Evolutionary conservation across 2,329 filamentous ascomycete species (phyloP).

Genomic region (Penicillium italicum): DNA sequence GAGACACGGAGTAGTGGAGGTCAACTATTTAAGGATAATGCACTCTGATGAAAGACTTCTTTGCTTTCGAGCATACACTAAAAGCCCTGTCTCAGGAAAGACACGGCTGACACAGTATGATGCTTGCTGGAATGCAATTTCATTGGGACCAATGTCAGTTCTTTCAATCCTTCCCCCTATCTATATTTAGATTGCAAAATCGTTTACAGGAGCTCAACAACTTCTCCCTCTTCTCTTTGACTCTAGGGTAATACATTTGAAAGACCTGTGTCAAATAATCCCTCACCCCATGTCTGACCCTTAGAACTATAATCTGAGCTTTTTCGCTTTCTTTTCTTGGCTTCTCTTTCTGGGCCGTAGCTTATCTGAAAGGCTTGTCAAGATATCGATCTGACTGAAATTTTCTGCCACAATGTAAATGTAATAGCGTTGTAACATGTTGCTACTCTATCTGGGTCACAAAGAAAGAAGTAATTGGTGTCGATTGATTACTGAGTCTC

Average conservation of each 20-base stretch:
- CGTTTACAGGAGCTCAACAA: too few relatives aligned
- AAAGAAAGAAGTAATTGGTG: too few relatives aligned
- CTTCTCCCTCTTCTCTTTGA: not conserved
- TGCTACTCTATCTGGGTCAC: not conserved
- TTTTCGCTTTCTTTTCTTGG: not conserved
- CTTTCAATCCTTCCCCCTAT: not conserved
- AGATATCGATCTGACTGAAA: not conserved
- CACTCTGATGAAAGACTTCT: too few relatives aligned
- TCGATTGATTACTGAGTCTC: too few relatives aligned
- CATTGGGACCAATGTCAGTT: not conserved
- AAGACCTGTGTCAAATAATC: not conserved
- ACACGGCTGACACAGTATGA: too few relatives aligned
- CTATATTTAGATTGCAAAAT: not conserved
- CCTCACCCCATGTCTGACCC: not conserved
- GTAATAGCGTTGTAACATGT: not conserved
- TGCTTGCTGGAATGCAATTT: too few relatives aligned
- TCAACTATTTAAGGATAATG: too few relatives aligned
- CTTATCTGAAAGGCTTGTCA: not conserved
- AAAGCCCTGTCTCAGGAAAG: too few relatives aligned
- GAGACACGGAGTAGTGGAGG: too few relatives aligned
- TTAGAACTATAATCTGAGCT: not conserved
- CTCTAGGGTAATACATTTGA: not conserved
- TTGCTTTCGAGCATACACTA: too few relatives aligned
- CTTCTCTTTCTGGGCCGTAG: not conserved
- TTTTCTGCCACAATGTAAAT: not conserved